Percentiles rank a stretch among this genome's conserved stretches.
phyloP scores from a whole-genome alignment of 768 basidiomycete species.

The Trametopsis cervina region DNA sequence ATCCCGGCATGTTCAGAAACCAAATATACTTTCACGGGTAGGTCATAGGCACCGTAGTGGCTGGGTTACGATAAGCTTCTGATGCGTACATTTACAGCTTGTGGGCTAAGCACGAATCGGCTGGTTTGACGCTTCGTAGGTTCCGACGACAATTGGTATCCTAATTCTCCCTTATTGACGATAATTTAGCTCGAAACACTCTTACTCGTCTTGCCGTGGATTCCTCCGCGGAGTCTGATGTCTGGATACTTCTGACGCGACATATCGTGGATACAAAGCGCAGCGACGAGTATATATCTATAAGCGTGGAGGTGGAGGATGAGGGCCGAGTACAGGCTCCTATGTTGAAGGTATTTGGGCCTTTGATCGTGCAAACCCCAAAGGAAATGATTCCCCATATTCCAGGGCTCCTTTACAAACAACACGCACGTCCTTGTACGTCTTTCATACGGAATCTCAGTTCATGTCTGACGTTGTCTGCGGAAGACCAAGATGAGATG shows the following conservation, averaged over 20 bases:
- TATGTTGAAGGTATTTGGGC: slow-evolving; percentile 3
- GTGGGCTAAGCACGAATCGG: too few species aligned
- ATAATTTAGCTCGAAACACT: slow-evolving; percentile 26
- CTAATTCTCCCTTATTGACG: too few species aligned
- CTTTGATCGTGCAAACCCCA: not conserved
- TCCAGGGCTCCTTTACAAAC: slow-evolving; percentile 34
- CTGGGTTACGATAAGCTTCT: slow-evolving; percentile 28
- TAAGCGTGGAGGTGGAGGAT: slow-evolving; percentile 43
- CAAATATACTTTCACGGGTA: slow-evolving; percentile 57
- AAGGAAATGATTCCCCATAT: not conserved
- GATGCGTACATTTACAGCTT: slow-evolving; percentile 5
- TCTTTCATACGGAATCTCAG: too few species aligned
- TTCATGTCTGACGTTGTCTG: not conserved
- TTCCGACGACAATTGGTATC: too few species aligned
- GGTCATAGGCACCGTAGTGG: not conserved
- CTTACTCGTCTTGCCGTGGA: slow-evolving; percentile 31
- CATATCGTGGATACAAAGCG: slow-evolving; percentile 60
- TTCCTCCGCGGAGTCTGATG: slow-evolving; percentile 27
- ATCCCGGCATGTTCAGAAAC: slow-evolving; percentile 54
- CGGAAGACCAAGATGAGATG: not conserved
- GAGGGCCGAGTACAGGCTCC: slow-evolving; percentile 1
- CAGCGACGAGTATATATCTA: slow-evolving; percentile 60
- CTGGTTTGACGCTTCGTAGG: too few species aligned
- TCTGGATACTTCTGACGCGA: slow-evolving; percentile 79
- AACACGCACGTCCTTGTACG: slow-evolving; percentile 39